Evolutionary conservation across 306 rosid species (phyloP), one percentile per base, ranked within the genome.

Genomic region (Rosa chinensis): DNA sequence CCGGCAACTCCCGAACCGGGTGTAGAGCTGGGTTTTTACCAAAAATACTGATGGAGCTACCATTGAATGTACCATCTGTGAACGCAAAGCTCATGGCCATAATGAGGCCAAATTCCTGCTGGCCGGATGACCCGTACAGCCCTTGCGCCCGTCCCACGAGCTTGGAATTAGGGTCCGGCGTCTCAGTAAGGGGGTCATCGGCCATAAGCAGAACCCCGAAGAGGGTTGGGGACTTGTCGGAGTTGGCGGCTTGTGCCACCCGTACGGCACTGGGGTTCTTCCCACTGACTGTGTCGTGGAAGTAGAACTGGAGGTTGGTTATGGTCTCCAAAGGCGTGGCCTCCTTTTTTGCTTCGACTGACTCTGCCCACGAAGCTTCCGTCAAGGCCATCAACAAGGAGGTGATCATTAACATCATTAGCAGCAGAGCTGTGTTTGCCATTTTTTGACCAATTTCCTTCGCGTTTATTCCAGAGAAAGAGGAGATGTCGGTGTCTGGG

Each of bases 121-220:
- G 94, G 8, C 89, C 81, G 0, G 93, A 79, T 4, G 94, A 88
- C 8, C 85, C 96, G 37, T 94, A 94, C 5, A 89, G 42, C 6
- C 98, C 98, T 17, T 94, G 97, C 0, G 98, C 98, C 44, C 96
- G 85, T 0, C 97, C 98, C 73, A 94, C 78, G 0, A 86, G 40
- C 86, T 89, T 90, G 0, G 98, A 94, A 0, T 89, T 82, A 4
- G 96, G 98, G 77, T 94, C 92, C 4, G 88, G 70, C 0, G 94
- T 89, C 64, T 90, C 96, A 0, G 96, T 92, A 12, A 94, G 75
- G 1, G 96, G 90, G 61, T 92, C 98, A 53, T 94, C 97, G 0
- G 84, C 97, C 89, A 90, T 92, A 77, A 84, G 68, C 66, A 92
- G 10, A 5, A 63, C 61, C 2, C 98, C 97, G 44, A 94, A 94